phyloP scores from a whole-genome alignment of 208 protist species.

The Leishmania tarentolae region DNA sequence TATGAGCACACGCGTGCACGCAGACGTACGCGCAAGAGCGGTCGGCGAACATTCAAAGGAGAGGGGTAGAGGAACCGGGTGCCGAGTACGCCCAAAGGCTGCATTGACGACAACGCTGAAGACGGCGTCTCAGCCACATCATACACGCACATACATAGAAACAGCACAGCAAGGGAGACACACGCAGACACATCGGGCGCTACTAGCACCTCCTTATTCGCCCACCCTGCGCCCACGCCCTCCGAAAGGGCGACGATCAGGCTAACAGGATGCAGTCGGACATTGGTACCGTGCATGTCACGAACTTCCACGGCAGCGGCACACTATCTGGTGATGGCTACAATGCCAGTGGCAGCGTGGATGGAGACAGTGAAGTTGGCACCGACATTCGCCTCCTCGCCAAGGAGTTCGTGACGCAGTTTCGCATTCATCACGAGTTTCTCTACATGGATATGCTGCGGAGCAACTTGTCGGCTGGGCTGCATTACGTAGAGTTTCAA shows the following conservation, averaged over 20 bases:
- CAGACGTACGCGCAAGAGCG: neutral
- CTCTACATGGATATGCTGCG: slow-evolving; percentile 90
- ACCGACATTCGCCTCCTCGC: slow-evolving; percentile 70
- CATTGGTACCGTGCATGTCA: slow-evolving; percentile 76
- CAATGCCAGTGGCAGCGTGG: slow-evolving; percentile 13
- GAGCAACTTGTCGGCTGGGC: slow-evolving; percentile 74
- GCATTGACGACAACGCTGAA: neutral
- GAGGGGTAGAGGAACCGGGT: too few relatives aligned
- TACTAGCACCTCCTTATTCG: neutral
- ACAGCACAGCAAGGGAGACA: neutral
- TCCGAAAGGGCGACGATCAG: neutral
- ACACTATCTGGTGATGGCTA: slow-evolving; percentile 23
- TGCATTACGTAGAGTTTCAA: slow-evolving; percentile 89
- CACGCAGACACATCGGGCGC: slow-evolving; percentile 7
- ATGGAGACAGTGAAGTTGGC: slow-evolving; percentile 22
- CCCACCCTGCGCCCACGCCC: neutral
- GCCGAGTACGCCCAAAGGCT: too few relatives aligned
- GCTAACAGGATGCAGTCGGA: slow-evolving; percentile 66
- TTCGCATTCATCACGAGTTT: slow-evolving; percentile 78
- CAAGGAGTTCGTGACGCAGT: slow-evolving; percentile 82
- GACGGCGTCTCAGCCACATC: neutral
- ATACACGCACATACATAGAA: slow-evolving; percentile 26
- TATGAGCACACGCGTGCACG: too few relatives aligned
- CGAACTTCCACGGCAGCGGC: slow-evolving; percentile 75
- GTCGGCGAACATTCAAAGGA: neutral